Evolutionary conservation across 176 grass and related monocot genomes (phyloP).

Genomic region (Oryza punctata): DNA sequence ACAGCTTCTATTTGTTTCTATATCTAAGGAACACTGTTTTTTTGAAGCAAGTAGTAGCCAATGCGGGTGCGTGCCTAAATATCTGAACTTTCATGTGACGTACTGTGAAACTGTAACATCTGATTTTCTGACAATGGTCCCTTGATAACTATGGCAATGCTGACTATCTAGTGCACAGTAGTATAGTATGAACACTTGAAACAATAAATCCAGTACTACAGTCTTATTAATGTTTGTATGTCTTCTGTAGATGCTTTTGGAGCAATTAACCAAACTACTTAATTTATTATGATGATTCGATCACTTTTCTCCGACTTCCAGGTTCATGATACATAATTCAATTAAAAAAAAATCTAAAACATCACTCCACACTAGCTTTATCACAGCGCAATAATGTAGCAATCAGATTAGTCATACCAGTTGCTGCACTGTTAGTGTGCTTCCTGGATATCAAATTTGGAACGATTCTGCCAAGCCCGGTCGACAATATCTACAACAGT

Average conservation of each 20-base stretch:
- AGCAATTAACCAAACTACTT: not conserved
- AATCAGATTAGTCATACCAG: slow-evolving; percentile 51
- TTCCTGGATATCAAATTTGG: slow-evolving; percentile 97
- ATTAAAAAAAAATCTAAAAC: not conserved
- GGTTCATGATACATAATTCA: not conserved
- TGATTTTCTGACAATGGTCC: not conserved
- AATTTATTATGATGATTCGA: not conserved
- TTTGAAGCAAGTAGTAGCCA: not conserved
- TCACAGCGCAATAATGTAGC: not conserved
- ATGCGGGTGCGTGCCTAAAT: not conserved
- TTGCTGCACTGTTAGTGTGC: slow-evolving; percentile 94
- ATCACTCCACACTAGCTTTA: not conserved
- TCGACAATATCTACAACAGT: slow-evolving; percentile 67
- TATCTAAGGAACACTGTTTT: not conserved
- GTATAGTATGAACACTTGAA: not conserved
- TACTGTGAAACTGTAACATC: not conserved
- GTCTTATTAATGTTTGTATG: not conserved
- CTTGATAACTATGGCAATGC: not conserved
- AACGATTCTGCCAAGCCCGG: slow-evolving; percentile 85
- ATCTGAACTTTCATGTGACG: not conserved
- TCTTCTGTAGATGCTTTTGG: not conserved
- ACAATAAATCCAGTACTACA: not conserved
- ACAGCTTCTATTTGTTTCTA: not conserved
- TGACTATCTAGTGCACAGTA: not conserved
- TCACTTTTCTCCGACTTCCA: not conserved